Base-by-base conservation (phyloP, 768 basidiomycete species). In the Agaricus blazei region DNA sequence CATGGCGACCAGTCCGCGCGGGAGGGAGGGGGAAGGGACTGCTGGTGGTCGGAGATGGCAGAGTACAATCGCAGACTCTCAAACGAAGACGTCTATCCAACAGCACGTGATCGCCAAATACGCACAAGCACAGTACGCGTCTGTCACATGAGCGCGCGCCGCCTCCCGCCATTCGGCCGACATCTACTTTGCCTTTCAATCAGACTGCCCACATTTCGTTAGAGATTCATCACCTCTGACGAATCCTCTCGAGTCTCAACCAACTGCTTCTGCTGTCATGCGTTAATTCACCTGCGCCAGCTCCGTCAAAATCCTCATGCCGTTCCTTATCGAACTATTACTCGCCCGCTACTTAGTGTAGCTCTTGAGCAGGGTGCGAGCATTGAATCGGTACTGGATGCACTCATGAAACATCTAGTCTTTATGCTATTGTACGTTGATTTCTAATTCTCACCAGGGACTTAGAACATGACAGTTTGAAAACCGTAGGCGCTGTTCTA, bases 21-120 rank as follows among this genome's bases (percentile, higher is more conserved):
- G 52, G 45, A 49, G 56, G 58, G 51, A 49, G 24, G 52, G 48
- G 52, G 34, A 12, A 46, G 46, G 57, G 58, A 57, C 57, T 58
- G 52, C 52, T 51, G 52, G 60, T 63, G 63, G 52, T 61, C 63
- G 56, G 53, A 63, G 64, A 68, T 65, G 62, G 60, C 63, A 64
- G 63, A 60, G 66, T 60, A 59, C 63, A 60, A 59, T 57, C 57
- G 28, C 19, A 49, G 58, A 66, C 59, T 61, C 62, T 62, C 60
- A 62, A 66, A 60, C 59, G 58, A 58, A 57, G 34, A 53, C 53
- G 47, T 61, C 59, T 61, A 73, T 67, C 68, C 68, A 77, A 75
- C 75, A 72, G 64, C 75, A 76, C 74, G 74, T 76, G 75, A 60
- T 29, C 29, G 52, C 60, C 63, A 65, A 63, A 63, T 48, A 65